Base-by-base conservation (phyloP, 2,329 filamentous ascomycete genomes). In the Colletotrichum sp. region DNA sequence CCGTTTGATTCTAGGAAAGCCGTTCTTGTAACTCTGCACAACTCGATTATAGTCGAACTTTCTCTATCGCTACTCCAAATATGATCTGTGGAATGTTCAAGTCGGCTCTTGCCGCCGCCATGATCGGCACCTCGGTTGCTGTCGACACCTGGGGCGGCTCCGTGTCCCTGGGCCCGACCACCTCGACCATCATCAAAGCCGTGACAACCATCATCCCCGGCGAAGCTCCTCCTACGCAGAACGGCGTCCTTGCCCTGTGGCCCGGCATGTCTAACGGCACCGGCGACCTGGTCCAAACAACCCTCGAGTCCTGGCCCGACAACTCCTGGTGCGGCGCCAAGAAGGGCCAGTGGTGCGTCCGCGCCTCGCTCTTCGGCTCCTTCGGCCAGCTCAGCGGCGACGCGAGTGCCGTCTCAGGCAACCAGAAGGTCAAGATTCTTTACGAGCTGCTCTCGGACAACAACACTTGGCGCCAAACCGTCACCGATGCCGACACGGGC, bases 231-330 rank as follows among this genome's bases (percentile, higher is more conserved):
- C 58, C 80, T 0, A 82, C 81, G 0, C 85, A 86, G 66, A 83
- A 80, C 32, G 85, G 85, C 6, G 79, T 80, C 36, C 81, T 87
- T 1, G 86, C 85, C 78, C 81, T 87, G 43, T 87, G 84, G 85
- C 86, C 85, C 8, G 86, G 86, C 7, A 87, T 87, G 84, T 85
- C 83, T 68, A 87, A 87, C 76, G 85, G 86, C 52, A 87, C 86
- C 5, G 85, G 85, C 2, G 83, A 87, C 66, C 79, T 87, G 18
- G 78, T 87, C 61, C 85, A 87, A 74, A 84, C 85, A 1, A 87
- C 85, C 0, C 79, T 87, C 7, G 85, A 87, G 76, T 82, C 81
- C 25, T 87, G 84, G 85, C 76, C 82, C 9, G 80, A 80, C 55
- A 87, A 87, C 76, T 77, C 78, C 16, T 87, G 85, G 85, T 87